These are phyloP conservation scores for Castanea crenata DNA, from an alignment of 306 rosid genomes.

Conservation along the genomic window DNA sequence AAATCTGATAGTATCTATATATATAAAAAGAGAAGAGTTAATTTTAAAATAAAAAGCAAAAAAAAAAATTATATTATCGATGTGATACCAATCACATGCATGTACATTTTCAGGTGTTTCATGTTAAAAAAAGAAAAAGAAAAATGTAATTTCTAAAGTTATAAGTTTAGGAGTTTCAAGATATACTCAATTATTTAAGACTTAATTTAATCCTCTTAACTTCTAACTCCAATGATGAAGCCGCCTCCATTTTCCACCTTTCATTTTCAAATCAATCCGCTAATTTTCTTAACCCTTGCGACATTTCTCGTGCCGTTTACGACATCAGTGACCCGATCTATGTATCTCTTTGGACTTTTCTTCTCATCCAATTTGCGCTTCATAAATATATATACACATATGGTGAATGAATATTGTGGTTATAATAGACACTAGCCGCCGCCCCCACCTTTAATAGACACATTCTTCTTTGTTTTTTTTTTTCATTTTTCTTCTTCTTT, in stretches of 20 bases:
- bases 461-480: not conserved
- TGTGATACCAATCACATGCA: too few species aligned
- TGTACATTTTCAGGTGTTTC: too few species aligned
- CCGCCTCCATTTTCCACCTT: conserved; percentile 43
- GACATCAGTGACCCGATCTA: conserved; percentile 31
- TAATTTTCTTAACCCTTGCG: conserved; percentile 22
- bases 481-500: not conserved
- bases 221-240: conserved; percentile 40
- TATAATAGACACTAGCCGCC: conserved; percentile 34
- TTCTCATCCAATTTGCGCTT: conserved; percentile 7
- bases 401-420: conserved; percentile 25
- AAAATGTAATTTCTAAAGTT: too few species aligned
- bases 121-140: too few species aligned
- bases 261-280: conserved; percentile 26
- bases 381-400: conserved; percentile 19
- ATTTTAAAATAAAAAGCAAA: too few species aligned
- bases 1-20: too few species aligned
- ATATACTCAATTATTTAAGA: too few species aligned
- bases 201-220: not conserved
- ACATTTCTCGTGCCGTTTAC: conserved; percentile 59
- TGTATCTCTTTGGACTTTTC: conserved; percentile 20
- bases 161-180: too few species aligned
- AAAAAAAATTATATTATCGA: too few species aligned
- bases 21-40: too few species aligned
- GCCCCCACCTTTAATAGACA: conserved; percentile 30